Conservation (phyloP, 2,329 filamentous ascomycete genomes). For the Teratosphaeria epicoccoides region DNA sequence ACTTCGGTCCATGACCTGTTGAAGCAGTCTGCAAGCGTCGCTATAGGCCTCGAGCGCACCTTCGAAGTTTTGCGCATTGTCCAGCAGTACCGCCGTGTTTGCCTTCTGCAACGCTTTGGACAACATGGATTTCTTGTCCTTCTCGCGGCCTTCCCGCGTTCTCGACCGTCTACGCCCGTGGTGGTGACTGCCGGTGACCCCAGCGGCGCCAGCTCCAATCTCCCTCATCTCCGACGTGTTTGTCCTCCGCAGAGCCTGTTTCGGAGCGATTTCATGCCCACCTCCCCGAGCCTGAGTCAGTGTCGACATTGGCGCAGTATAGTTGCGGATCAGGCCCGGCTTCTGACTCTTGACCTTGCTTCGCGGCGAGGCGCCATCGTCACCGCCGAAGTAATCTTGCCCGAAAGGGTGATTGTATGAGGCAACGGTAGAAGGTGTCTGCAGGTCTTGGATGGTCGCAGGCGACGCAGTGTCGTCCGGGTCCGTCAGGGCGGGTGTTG, state of each 20-base stretch:
- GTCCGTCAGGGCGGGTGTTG: slow-evolving; percentile 18
- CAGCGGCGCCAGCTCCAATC: neutral
- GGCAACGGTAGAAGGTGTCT: slow-evolving; percentile 23
- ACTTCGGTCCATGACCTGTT: slow-evolving; percentile 78
- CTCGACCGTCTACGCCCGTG: slow-evolving; percentile 10
- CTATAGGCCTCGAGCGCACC: slow-evolving; percentile 81
- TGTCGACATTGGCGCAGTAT: slow-evolving; percentile 15
- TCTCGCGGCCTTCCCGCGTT: slow-evolving; percentile 35
- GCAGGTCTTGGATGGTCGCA: slow-evolving; percentile 20
- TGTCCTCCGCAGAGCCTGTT: slow-evolving; percentile 4
- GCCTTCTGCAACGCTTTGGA: slow-evolving; percentile 93
- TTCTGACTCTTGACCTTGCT: slow-evolving; percentile 15
- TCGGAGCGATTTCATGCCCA: slow-evolving; percentile 4
- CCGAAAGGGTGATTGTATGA: slow-evolving; percentile 23
- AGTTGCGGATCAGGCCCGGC: slow-evolving; percentile 15
- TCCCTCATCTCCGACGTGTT: slow-evolving; percentile 5
- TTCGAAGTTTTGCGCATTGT: slow-evolving; percentile 92
- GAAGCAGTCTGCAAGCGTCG: slow-evolving; percentile 79
- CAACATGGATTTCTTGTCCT: slow-evolving; percentile 78
- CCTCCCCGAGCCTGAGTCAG: slow-evolving; percentile 7
- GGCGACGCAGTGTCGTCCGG: slow-evolving; percentile 23
- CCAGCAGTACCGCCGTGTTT: slow-evolving; percentile 86
- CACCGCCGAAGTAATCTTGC: slow-evolving; percentile 7
- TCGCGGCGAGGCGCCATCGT: slow-evolving; percentile 17
- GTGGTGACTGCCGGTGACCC: neutral